Base-by-base conservation (phyloP, 495 filamentous ascomycete species). In the Parachaetomium inaequale region DNA sequence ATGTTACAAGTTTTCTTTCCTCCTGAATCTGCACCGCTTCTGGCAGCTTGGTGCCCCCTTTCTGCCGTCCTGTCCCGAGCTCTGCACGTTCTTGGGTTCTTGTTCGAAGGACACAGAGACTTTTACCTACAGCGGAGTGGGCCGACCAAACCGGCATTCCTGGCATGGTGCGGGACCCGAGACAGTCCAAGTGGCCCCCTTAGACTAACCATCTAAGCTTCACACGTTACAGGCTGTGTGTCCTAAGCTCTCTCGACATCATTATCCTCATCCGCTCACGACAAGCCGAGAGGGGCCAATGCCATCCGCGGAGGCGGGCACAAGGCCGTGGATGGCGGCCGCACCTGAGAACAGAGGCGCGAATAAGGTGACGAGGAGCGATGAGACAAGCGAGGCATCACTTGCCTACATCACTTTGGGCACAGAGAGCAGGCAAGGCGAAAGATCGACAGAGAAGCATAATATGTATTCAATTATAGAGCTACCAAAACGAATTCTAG, bases 401-500 rank as follows among this genome's bases (percentile, higher is more conserved):
- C 40, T n/a, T 43, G 19, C n/a, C 8, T 23, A 4, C 17, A n/a
- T 10, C 7, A 5, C 6, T 1, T 19, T 19, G 19, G 42, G 19
- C 1, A 46, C 7, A n/a, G n/a, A 4, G 8, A 46, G 10, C 6
- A 32, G 8, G 8, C 36, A 40, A 40, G 14, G 14, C 14, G 8
- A 36, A n/a, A n/a, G 36, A 40, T 40, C 6, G 36, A 4, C 2
- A 46, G 19, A 46, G 7, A 46, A 4, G 7, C 19, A 46, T 46
- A 17, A 23, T 23, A 6, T 46, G 7, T 5, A 23, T 23, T 46
- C n/a, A n/a, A 46, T 11, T 46, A 2, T 23, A 23, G n/a, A 11
- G 42, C 42, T 46, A 46, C 14, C 4, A 23, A 4, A 46, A 19
- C 42, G 3, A 23, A 17, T 23, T 63, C 55, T 51, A 64, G 53